Evolutionary conservation across 2,329 filamentous ascomycete genomes (phyloP).

Genomic region (Fusarium illudens): DNA sequence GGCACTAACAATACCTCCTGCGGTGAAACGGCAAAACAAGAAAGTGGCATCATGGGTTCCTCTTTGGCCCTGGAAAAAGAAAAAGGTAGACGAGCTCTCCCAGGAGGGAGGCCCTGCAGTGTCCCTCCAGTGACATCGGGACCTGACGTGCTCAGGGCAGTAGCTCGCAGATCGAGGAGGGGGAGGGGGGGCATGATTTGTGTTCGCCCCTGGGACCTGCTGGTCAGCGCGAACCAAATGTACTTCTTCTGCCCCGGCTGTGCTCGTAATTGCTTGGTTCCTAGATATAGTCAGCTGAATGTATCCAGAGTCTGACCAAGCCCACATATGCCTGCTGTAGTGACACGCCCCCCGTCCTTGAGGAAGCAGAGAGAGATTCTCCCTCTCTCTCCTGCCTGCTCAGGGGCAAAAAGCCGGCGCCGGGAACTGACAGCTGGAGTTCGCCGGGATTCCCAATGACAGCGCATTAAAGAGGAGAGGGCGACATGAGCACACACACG

Average conservation of each 20-base stretch:
- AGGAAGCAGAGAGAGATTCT: background rate
- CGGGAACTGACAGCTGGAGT: conserved; percentile 40
- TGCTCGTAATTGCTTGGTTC: conserved; percentile 29
- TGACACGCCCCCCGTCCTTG: conserved; percentile 24
- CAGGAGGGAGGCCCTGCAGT: conserved; percentile 4
- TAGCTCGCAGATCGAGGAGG: conserved; percentile 1
- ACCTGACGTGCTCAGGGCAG: conserved; percentile 18
- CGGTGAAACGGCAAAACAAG: conserved; percentile 34
- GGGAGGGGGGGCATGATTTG: background rate
- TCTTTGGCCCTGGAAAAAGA: background rate
- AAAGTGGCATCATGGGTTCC: conserved; percentile 13
- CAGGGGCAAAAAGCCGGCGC: conserved; percentile 11
- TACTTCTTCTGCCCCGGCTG: conserved; percentile 24
- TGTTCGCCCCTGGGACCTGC: background rate
- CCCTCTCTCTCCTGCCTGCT: background rate
- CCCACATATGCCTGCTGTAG: conserved; percentile 17
- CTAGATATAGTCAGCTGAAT: conserved; percentile 32
- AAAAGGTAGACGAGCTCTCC: background rate
- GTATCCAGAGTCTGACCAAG: conserved; percentile 6
- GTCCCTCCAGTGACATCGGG: conserved; percentile 13
- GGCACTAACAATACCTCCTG: conserved; percentile 36
- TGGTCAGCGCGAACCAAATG: background rate
- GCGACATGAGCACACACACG: conserved; percentile 21
- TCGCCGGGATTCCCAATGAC: conserved; percentile 6
- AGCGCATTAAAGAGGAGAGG: conserved; percentile 13